Base-by-base conservation (phyloP, 1,139 yeast genomes). In the Hyphopichia buzzinii region DNA sequence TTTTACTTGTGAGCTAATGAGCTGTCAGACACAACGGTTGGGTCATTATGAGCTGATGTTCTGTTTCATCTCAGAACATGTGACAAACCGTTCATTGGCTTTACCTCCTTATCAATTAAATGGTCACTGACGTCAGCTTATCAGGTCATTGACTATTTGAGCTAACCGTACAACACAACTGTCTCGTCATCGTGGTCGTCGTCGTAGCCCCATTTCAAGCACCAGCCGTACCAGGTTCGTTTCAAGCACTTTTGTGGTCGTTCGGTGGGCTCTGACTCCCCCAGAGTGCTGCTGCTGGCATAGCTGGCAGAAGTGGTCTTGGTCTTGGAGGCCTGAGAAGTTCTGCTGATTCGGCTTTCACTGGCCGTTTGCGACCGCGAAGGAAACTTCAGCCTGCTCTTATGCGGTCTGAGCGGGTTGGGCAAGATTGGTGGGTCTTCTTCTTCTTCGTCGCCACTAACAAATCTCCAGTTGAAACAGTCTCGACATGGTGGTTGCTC, bases 401-500 rank as follows among this genome's bases (percentile, higher is more conserved):
- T 17, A 13, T 40, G 47, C 13, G 68, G 67, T 38, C 44, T 43
- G 36, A 67, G 55, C 2, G 74, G 75, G 39, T 67, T 63, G 14
- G 74, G 73, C 39, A 66, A 46, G 22, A 38, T 36, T 8, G 73
- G 73, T 47, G 62, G 69, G 39, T 67, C 72, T 8, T 50, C 60
- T 40, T 62, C 70, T 23, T 54, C 50, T 39, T 69, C 73, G 43
- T 69, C 74, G 39, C 72, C 81, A 24, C 77, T 73, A 2, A 83
- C 78, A 59, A 77, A 92, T 34, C 83, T 74, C 99, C 99, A 92
- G 55, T 87, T 85, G 62, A 77, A 86, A 57, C 99, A 92, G 55
- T 92, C 98, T 32, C 80, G 70, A 52, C 94, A 85, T 1, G 92
- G 89, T 1, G 90, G 84, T 21, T 88, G 86, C 16, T 74, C 77